Evolutionary conservation across 768 basidiomycete species (phyloP), one percentile per base, ranked within the genome.

Genomic region (Galerina marginata): DNA sequence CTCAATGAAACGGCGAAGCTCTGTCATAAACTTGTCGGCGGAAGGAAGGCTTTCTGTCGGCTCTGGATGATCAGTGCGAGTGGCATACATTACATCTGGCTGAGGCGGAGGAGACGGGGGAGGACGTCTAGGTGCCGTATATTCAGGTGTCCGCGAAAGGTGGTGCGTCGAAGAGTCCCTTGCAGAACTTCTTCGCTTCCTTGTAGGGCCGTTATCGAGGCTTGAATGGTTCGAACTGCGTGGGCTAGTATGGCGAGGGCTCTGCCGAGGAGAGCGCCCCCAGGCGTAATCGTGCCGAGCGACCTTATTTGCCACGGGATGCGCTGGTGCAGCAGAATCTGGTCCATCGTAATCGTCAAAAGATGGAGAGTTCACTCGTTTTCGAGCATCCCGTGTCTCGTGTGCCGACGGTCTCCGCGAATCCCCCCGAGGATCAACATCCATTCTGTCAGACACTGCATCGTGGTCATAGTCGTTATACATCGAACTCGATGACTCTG

Each of bases 1-100:
- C 59, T 79, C 75, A 11, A 89, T 68, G 12, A 77, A 59, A 7
- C 70, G 53, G 46, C 80, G 76, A n/a, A 87, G 78, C 2, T 45
- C 59, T 45, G 42, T n/a, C 54, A 63, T 69, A 46, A 88, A 77
- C 33, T 77, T 75, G 59, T 83, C 75, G 43, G 77, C 67, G 50
- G 79, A 72, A 20, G 80, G 80, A 25, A 67, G 69, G 4, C 75
- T 72, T 38, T 77, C 79, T 26, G 75, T 74, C 6, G 69, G 60
- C 29, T 33, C 29, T 33, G 62, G 59, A 6, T 75, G 74, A 14
- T 77, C 74, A 26, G 74, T 70, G 37, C 73, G 73, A 39, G 64
- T 52, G 9, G 26, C 38, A 16, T 56, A 10, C 15, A 37, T 39
- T 23, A 43, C 52, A 26, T 43, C 23, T n/a, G 57, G 61, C 11